These are phyloP conservation scores for Chondrus crispus DNA, from an alignment of 23 red algal species.

Conservation along the genomic window DNA sequence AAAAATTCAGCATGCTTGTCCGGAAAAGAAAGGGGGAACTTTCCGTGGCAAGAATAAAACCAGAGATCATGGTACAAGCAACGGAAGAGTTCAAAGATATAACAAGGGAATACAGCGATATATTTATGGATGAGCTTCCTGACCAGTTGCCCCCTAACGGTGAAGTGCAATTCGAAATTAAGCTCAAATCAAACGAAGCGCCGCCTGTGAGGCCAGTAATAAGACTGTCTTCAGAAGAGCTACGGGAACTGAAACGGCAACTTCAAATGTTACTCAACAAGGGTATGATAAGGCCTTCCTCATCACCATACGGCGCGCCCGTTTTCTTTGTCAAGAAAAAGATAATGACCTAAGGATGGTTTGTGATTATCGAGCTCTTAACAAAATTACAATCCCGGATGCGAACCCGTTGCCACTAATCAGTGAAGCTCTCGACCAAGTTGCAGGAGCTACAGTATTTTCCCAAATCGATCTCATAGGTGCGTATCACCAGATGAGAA, in stretches of 20 bases:
- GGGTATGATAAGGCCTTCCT: background rate
- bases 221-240: background rate
- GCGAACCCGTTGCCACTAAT: background rate
- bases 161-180: background rate
- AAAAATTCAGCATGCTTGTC: too few relatives aligned
- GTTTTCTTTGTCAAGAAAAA: conserved; percentile 11
- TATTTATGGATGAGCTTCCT: conserved; percentile 12
- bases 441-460: background rate
- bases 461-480: conserved; percentile 29
- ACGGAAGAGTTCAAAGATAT: background rate
- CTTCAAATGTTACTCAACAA: background rate
- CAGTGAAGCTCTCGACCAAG: conserved; percentile 26
- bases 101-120: background rate
- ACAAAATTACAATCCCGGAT: conserved; percentile 29
- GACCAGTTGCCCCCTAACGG: background rate
- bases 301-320: background rate
- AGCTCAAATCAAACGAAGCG: background rate
- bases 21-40: background rate
- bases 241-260: background rate
- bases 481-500: background rate
- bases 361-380: conserved; percentile 8
- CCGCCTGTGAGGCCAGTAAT: conserved; percentile 9
- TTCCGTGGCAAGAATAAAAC: background rate
- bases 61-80: background rate
- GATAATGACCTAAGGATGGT: background rate